phyloP scores from a whole-genome alignment of 176 grass and related monocot genomes.

The Musa itinerans region DNA sequence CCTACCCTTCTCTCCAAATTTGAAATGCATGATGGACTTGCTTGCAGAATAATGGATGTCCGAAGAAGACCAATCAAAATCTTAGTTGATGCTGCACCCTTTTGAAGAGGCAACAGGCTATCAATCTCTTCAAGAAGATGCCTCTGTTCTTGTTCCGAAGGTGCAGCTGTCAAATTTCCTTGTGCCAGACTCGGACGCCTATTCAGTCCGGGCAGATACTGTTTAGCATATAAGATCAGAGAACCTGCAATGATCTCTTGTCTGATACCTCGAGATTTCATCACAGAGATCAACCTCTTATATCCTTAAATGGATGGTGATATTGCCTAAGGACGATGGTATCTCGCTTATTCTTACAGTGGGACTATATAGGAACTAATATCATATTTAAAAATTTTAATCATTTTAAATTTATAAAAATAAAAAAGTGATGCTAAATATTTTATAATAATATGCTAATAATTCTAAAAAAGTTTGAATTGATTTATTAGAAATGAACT shows the following conservation, averaged over 20 bases:
- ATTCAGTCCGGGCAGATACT: slow-evolving; percentile 9
- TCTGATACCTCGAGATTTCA: slow-evolving; percentile 11
- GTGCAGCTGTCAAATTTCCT: not conserved
- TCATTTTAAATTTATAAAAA: too few species aligned
- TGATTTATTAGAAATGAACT: too few species aligned
- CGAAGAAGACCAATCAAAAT: slow-evolving; percentile 12
- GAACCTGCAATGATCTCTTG: slow-evolving; percentile 16
- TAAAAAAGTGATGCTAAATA: too few species aligned
- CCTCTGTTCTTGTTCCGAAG: slow-evolving; percentile 7
- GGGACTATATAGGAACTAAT: too few species aligned
- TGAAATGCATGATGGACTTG: slow-evolving; percentile 9
- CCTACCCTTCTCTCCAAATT: slow-evolving; percentile 12
- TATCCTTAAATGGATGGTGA: not conserved
- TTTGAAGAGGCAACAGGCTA: slow-evolving; percentile 6
- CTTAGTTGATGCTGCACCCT: slow-evolving; percentile 6
- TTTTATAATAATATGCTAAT: too few species aligned
- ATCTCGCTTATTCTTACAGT: too few species aligned
- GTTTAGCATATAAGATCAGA: slow-evolving; percentile 1
- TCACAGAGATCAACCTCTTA: slow-evolving; percentile 11
- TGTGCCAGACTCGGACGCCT: not conserved
- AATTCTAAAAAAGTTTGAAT: too few species aligned
- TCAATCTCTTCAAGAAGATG: slow-evolving; percentile 14
- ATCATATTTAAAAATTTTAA: too few species aligned
- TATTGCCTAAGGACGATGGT: too few species aligned
- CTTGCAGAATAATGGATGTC: slow-evolving; percentile 12